phyloP scores from a whole-genome alignment of 306 rosid species.

The Vicia sativa region DNA sequence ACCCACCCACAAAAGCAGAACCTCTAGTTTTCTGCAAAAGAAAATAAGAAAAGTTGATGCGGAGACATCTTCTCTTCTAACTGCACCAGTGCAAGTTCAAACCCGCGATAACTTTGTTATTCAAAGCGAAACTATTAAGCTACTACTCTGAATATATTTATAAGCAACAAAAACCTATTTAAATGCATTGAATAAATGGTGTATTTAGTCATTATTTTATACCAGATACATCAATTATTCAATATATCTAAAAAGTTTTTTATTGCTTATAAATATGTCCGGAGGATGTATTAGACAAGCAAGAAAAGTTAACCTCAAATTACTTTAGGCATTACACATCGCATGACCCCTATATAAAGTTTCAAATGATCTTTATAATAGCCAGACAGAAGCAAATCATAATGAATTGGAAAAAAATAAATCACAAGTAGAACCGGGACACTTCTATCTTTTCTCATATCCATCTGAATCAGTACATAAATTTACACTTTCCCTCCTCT shows the following conservation, averaged over 20 bases:
- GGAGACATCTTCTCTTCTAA: too few relatives aligned
- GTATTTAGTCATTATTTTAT: too few relatives aligned
- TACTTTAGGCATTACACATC: not conserved
- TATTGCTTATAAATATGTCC: too few relatives aligned
- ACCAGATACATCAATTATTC: too few relatives aligned
- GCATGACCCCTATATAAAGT: slow-evolving; percentile 4
- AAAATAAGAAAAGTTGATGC: not conserved
- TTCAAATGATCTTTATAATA: slow-evolving; percentile 8
- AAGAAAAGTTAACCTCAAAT: not conserved
- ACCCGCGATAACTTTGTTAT: too few relatives aligned
- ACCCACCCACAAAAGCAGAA: slow-evolving; percentile 1
- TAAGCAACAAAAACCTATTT: too few relatives aligned
- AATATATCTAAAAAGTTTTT: too few relatives aligned
- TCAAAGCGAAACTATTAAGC: not conserved
- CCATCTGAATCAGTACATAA: slow-evolving; percentile 15
- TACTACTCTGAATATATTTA: too few relatives aligned
- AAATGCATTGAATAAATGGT: too few relatives aligned
- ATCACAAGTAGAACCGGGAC: slow-evolving; percentile 17
- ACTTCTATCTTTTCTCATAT: not conserved
- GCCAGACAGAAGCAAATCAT: slow-evolving; percentile 35
- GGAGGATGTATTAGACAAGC: slow-evolving; percentile 1
- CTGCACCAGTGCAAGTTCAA: too few relatives aligned
- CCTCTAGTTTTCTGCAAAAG: slow-evolving; percentile 9
- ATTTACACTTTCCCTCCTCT: slow-evolving; percentile 27
- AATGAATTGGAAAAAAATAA: slow-evolving; percentile 28